Base-by-base conservation (phyloP, 2,329 filamentous ascomycete genomes). In the Neofusicoccum parvum region DNA sequence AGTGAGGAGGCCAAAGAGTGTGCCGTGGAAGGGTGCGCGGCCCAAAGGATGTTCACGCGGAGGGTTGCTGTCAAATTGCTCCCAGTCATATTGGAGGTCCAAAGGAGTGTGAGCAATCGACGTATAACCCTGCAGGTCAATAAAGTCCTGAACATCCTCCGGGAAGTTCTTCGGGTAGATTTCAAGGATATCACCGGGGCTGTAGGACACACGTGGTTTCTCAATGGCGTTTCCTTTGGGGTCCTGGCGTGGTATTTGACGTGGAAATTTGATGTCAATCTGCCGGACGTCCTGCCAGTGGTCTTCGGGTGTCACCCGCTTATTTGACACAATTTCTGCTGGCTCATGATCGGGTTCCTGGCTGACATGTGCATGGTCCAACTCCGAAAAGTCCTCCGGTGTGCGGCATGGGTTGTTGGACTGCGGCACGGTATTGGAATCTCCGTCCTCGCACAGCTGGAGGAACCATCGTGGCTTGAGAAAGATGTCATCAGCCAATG, bases 231-330 rank as follows among this genome's bases (percentile, higher is more conserved):
- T 54, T 1, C 56, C 56, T 14, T 56, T 50, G 37, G 46, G n/a
- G n/a, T 65, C 63, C n/a, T 37, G 17, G 4, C 64, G 64, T 17
- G 17, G 36, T 27, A 48, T 62, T 51, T 65, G 54, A 3, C 51
- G 72, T 74, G 3, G 78, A 71, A 12, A 82, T 78, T 11, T 82
- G 14, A 98, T 82, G 1, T 82, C 84, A n/a, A 97, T 78, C 62
- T 91, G 86, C 0, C 95, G 90, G 50, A 98, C 94, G 79, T 99
- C 95, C 80, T 99, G 95, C 89, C 92, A 97, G 79, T 99, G 95
- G 1, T 82, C 81, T 1, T 76, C 56, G 0, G 94, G 88, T 0
- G 95, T 99, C 5, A 96, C 77, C 15, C 94, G 87, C 17, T 81
- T 76, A 73, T 96, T 97, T n/a, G 79, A 75, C 0, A 81, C 72